phyloP scores from a whole-genome alignment of 129 eudicot species.

The Chrysanthemum makinoi region DNA sequence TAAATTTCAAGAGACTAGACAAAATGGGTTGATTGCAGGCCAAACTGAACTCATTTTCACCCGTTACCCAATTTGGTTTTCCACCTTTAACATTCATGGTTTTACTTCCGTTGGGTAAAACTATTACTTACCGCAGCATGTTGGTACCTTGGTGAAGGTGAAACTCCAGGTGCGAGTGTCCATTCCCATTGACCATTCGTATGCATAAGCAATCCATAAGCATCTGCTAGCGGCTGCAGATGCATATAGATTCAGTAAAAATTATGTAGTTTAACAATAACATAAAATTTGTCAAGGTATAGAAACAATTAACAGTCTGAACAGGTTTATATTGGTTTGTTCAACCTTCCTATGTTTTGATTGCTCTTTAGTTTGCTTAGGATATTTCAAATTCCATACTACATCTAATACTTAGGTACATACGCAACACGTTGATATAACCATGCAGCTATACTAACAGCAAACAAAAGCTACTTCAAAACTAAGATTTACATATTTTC shows the following conservation, averaged over 20 bases:
- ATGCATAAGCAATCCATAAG: constrained; percentile 97
- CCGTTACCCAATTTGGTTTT: too few relatives aligned
- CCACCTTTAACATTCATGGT: too few relatives aligned
- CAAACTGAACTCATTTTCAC: too few relatives aligned
- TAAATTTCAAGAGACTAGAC: too few relatives aligned
- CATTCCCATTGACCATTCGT: constrained; percentile 97
- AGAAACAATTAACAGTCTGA: constrained; percentile 10
- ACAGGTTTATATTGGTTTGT: not conserved
- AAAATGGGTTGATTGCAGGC: too few relatives aligned
- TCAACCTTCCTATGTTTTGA: not conserved
- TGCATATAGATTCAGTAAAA: constrained; percentile 21
- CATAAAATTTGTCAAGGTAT: not conserved
- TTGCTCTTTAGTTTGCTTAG: not conserved
- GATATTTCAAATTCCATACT: not conserved
- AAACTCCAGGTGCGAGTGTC: constrained; percentile 99
- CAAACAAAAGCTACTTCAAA: not conserved
- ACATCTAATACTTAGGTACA: not conserved
- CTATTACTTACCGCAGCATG: constrained; percentile 83
- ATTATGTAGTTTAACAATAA: not conserved
- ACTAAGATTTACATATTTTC: not conserved
- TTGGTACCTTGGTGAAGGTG: constrained; percentile 94
- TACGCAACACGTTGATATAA: not conserved
- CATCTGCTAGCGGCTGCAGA: constrained; percentile 92
- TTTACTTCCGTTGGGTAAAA: not conserved
- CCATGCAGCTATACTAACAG: not conserved